Base-by-base conservation (phyloP, 345 rosid genomes). In the Corymbia maculata region DNA sequence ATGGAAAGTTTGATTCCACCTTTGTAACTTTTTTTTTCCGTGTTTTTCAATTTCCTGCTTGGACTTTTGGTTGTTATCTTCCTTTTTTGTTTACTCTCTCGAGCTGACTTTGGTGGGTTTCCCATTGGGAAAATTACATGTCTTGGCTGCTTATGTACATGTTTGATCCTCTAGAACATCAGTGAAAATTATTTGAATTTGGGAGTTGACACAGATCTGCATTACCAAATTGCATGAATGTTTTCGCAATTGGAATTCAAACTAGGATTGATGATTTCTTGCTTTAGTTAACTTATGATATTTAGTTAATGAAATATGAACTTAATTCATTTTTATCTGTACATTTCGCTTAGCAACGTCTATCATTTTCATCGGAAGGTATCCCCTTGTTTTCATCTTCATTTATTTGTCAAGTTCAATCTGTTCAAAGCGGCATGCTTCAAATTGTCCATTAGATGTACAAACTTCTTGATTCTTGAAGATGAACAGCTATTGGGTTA, bases 381-480 rank as follows among this genome's bases (percentile, higher is more conserved):
- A 32, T 30, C 14, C 10, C 42, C 36, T 2, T 3, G 0, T 7
- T 30, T 66, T 30, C 21, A 0, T 26, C 66, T 10, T 24, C 5
- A n/a, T 66, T 4, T 14, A 66, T 30, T 66, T 15, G 6, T 16
- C 7, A 7, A 0, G 13, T 32, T 32, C 2, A 7, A 9, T 68
- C 16, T 68, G 79, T 32, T 68, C 3, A 0, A 0, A 16, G 44
- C n/a, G n/a, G n/a, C n/a, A n/a, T 3, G 7, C 80, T 70, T 70
- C 47, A 17, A 68, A 32, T 32, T 16, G 13, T 32, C 80, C 47
- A 17, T 59, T 22, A 59, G n/a, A 7, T 53, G 17, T 47, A 36
- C 13, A 4, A 36, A 14, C 26, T 9, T 21, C 24, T 3, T 6
- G 1, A 70, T 16, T 36, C 24, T 36, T 36, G 80, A 70, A 24